A percentile compares a stretch with the other conserved stretches of the same genome.
Evolutionary conservation across 2,329 filamentous ascomycete species (phyloP).

Genomic region (Truncatella angustata): DNA sequence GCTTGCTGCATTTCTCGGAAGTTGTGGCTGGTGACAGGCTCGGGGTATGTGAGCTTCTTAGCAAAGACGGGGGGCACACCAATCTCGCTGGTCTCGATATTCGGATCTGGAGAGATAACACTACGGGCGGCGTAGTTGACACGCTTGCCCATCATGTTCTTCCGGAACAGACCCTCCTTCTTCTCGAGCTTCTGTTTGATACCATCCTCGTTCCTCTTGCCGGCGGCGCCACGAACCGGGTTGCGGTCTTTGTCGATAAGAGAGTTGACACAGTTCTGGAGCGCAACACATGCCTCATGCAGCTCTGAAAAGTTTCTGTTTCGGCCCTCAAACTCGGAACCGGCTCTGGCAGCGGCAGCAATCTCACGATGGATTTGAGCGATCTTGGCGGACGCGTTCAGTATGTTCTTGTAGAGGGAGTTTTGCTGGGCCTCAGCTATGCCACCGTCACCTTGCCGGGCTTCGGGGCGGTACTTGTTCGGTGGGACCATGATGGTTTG

Average conservation of each 20-base stretch:
- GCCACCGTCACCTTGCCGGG: slow-evolving; percentile 73
- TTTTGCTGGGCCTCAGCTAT: slow-evolving; percentile 91
- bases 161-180: slow-evolving; percentile 96
- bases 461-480: slow-evolving; percentile 87
- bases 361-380: slow-evolving; percentile 73
- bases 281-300: slow-evolving; percentile 75
- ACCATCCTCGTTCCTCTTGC: slow-evolving; percentile 79
- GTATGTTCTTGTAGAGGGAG: slow-evolving; percentile 78
- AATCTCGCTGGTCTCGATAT: slow-evolving; percentile 98
- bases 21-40: slow-evolving; percentile 96
- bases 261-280: slow-evolving; percentile 91
- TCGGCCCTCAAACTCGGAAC: slow-evolving; percentile 34
- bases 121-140: slow-evolving; percentile 97
- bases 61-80: slow-evolving; percentile 98
- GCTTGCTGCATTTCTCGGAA: slow-evolving; percentile 94
- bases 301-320: slow-evolving; percentile 70
- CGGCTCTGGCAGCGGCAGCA: slow-evolving; percentile 39
- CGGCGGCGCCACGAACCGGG: slow-evolving; percentile 74
- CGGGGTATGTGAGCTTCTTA: slow-evolving; percentile 91
- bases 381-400: slow-evolving; percentile 72
- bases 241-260: slow-evolving; percentile 88
- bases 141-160: slow-evolving; percentile 99
- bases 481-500: slow-evolving; percentile 84
- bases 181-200: slow-evolving; percentile 98
- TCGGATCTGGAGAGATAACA: slow-evolving; percentile 97